Evolutionary conservation across 257 asterid species (phyloP), one percentile per base, ranked within the genome.

Genomic region (Nicotiana tabacum): DNA sequence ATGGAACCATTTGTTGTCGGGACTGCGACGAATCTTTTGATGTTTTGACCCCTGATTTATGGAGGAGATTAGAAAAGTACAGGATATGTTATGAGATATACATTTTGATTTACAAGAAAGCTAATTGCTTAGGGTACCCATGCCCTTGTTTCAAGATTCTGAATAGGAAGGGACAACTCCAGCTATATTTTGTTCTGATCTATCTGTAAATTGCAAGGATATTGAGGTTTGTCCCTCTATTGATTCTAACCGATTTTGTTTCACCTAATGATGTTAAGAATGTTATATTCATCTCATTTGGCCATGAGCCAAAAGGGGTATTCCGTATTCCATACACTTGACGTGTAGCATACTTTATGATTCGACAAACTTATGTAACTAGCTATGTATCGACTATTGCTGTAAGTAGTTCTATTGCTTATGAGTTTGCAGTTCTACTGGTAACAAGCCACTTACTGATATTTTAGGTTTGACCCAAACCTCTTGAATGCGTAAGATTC

Each of bases 1-100:
- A 91, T 96, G 99, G 99, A 96, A 86, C 99, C 98, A 0, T 96
- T 96, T 85, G 92, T 96, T 58, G 98, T 96, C 60, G 98, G 98
- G 88, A 89, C 94, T 79, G 90, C 98, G 2, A 88, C 95, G 51
- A 93, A 93, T 85, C 88, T 96, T 92, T 84, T 93, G 89, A 94
- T 96, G 99, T 96, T 96, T 85, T 96, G 88, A 89, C 84, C 57
- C 51, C 32, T 57, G 48, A 77, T n/a, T 29, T 35, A 21, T 48
- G 79, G 79, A 74, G 61, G 79, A 21, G 35, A 48, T 48, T 74
- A 74, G 62, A 15, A 24, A 1, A 74, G 62, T 74, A 74, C 80
- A 27, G 62, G 60, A 72, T 74, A 74, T 57, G 27, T 74, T 48
- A 37, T 27, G 13, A 74, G 43, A 48, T 4, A 48, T 74, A 74